Conservation (phyloP, 2,329 filamentous ascomycete species). For the Epichloe gansuensis region DNA sequence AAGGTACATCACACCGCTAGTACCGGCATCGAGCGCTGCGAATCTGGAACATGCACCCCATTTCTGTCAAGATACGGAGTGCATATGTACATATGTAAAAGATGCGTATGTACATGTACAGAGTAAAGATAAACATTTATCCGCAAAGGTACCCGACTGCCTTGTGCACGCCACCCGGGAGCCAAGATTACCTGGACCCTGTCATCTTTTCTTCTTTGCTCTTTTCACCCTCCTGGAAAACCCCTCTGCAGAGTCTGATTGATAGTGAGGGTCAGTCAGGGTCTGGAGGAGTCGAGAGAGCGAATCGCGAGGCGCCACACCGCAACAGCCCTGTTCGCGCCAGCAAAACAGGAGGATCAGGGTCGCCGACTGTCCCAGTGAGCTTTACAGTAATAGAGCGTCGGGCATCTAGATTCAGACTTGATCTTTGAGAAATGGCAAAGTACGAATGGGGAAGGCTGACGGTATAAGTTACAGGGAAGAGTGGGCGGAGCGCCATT, state of each 20-base stretch:
- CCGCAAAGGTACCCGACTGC: not conserved
- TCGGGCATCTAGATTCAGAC: not conserved
- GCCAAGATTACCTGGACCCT: not conserved
- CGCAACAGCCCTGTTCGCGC: not conserved
- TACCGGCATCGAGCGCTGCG: not conserved
- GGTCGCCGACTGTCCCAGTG: not conserved
- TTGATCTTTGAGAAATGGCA: not conserved
- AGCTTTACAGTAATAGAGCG: not conserved
- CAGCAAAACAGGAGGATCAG: not conserved
- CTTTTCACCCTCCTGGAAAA: not conserved
- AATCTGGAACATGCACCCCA: not conserved
- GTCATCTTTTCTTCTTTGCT: not conserved
- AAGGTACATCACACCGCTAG: not conserved
- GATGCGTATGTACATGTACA: too few species aligned
- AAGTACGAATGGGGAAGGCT: not conserved
- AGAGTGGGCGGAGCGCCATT: not conserved
- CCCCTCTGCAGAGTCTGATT: not conserved
- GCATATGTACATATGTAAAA: not conserved
- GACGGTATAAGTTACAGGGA: not conserved
- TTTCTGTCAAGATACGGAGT: not conserved
- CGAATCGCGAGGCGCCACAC: slow-evolving; percentile 3
- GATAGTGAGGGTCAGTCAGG: not conserved
- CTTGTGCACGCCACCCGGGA: not conserved
- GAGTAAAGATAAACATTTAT: not conserved
- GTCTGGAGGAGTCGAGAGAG: not conserved